Evolutionary conservation across 352 stramenopile genomes (phyloP).

Genomic region (Pythium dissimile): DNA sequence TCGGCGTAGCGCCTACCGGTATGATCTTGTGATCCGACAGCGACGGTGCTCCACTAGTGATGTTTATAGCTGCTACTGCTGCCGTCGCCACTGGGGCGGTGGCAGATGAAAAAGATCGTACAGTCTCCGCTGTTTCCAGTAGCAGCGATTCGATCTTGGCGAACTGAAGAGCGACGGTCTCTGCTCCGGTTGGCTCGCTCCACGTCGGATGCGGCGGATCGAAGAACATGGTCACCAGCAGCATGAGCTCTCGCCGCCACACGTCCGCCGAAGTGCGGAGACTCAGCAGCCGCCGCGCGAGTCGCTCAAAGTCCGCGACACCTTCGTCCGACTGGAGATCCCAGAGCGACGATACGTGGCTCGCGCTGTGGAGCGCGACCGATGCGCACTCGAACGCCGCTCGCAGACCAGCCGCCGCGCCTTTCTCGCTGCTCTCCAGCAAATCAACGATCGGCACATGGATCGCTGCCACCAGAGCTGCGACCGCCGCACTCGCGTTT

Average conservation of each 20-base stretch:
- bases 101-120: no score
- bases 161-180: no score
- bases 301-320: background rate
- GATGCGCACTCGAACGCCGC: background rate
- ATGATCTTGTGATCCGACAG: no score
- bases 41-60: no score
- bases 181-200: background rate
- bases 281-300: background rate
- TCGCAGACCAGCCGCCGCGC: conserved; percentile 1
- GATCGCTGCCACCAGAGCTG: background rate
- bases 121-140: background rate
- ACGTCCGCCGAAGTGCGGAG: background rate
- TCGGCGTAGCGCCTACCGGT: no score
- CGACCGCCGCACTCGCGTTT: background rate
- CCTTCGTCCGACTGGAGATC: background rate
- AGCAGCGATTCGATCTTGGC: conserved; percentile 1
- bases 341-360: background rate
- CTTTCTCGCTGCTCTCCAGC: conserved; percentile 23
- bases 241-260: conserved; percentile 9
- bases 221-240: conserved; percentile 1
- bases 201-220: background rate
- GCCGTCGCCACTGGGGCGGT: no score
- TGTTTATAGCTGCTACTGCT: no score
- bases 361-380: background rate
- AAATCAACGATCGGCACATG: conserved; percentile 17